Evolutionary conservation across 2,329 filamentous ascomycete species (phyloP).

Genomic region (Gaeumannomyces tritici): DNA sequence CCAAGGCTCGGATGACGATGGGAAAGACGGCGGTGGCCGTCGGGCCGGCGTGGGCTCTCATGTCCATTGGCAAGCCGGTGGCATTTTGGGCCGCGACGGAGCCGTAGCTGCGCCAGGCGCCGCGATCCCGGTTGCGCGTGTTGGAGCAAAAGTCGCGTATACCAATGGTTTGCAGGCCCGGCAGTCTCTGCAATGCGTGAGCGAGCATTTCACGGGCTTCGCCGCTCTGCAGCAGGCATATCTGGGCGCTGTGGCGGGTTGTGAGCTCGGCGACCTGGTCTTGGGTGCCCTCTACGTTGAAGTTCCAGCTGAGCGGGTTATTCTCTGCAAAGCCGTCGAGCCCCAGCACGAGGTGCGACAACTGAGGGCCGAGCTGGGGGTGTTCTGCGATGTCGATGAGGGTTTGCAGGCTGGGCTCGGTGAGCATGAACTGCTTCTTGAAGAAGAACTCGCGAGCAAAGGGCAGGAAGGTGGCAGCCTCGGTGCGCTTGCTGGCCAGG

Average conservation of each 20-base stretch:
- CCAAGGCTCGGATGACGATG: slow-evolving; percentile 31
- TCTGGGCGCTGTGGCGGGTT: slow-evolving; percentile 12
- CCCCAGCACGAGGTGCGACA: slow-evolving; percentile 40
- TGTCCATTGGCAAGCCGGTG: slow-evolving; percentile 18
- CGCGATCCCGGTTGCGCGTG: slow-evolving; percentile 37
- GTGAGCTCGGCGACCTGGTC: neutral
- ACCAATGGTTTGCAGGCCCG: slow-evolving; percentile 44
- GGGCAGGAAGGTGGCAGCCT: slow-evolving; percentile 40
- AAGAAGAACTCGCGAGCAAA: slow-evolving; percentile 56
- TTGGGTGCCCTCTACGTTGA: accelerated
- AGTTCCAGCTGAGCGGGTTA: neutral
- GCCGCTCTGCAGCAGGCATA: slow-evolving; percentile 30
- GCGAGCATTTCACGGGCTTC: slow-evolving; percentile 42
- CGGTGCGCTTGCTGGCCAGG: slow-evolving; percentile 42
- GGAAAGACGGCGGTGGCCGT: slow-evolving; percentile 25
- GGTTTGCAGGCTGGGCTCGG: slow-evolving; percentile 42
- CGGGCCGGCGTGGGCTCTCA: slow-evolving; percentile 1
- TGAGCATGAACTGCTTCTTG: slow-evolving; percentile 57
- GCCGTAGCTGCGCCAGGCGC: slow-evolving; percentile 47
- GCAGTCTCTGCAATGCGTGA: slow-evolving; percentile 44
- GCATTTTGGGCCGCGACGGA: slow-evolving; percentile 24
- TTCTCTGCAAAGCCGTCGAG: slow-evolving; percentile 20
- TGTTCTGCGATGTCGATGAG: slow-evolving; percentile 41
- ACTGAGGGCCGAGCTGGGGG: slow-evolving; percentile 25
- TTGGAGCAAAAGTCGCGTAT: slow-evolving; percentile 48